Conservation (phyloP, 345 rosid genomes). For the thale cress (Arabidopsis thaliana) region DNA sequence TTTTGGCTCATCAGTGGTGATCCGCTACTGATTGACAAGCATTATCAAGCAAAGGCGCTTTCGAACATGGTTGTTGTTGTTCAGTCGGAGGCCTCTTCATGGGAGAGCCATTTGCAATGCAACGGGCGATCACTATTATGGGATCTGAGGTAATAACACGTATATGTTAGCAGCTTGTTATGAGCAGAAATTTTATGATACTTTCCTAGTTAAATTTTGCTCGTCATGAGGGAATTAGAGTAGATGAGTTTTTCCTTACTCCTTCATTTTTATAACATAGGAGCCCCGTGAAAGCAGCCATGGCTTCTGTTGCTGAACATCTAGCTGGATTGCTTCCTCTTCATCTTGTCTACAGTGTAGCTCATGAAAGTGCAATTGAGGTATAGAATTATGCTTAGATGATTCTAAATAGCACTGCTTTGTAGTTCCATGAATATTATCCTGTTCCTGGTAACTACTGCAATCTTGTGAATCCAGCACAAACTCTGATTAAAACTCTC, state of each 20-base stretch:
- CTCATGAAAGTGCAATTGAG: constrained; percentile 96
- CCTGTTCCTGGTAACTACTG: constrained; percentile 22
- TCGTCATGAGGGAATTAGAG: constrained; percentile 11
- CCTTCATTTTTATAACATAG: constrained; percentile 47
- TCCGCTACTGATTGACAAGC: constrained; percentile 87
- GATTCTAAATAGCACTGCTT: constrained; percentile 19
- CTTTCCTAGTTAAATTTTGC: constrained; percentile 5
- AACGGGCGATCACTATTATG: constrained; percentile 90
- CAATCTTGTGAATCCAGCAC: constrained; percentile 3
- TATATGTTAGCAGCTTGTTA: constrained; percentile 11
- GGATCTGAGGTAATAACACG: constrained; percentile 75
- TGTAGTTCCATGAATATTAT: constrained; percentile 13
- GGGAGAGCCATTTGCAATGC: constrained; percentile 99
- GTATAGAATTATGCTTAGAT: constrained; percentile 49
- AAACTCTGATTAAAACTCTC: background rate
- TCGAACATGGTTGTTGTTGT: constrained; percentile 92
- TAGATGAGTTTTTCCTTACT: constrained; percentile 6
- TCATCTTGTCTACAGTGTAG: constrained; percentile 93
- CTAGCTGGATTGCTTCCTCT: constrained; percentile 97
- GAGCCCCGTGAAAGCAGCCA: constrained; percentile 86
- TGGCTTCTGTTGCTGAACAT: constrained; percentile 95
- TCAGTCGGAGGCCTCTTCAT: constrained; percentile 88
- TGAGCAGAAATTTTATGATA: constrained; percentile 4
- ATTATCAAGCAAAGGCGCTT: constrained; percentile 95
- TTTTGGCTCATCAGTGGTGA: constrained; percentile 94